Evolutionary conservation across 2,329 filamentous ascomycete species (phyloP), one percentile per base, ranked within the genome.

Genomic region (Claviceps fusiformis): DNA sequence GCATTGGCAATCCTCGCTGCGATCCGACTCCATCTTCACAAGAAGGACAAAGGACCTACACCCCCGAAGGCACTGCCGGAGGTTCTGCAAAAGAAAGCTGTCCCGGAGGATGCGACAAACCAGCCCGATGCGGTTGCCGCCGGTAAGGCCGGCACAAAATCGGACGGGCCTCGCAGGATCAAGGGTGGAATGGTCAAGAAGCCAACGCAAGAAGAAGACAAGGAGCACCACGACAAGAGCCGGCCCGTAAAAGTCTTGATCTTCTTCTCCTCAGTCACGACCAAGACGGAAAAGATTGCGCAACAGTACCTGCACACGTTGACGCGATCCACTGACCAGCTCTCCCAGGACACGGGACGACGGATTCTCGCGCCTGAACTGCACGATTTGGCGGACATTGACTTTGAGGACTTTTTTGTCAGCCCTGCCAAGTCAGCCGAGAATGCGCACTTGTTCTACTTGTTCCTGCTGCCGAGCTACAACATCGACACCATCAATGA

Each of bases 401-500:
- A 97, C 63, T 88, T 92, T 62, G 92, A 98, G 63, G 90, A 96
- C 65, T 95, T 86, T 70, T 97, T 97, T 65, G 82, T 95, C 56
- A 80, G 78, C 2, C 80, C 83, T 0, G 89, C 91, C 0, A 87
- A 87, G 65, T 65, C 73, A 5, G 67, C 72, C 31, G 67, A 73
- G 1, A 68, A 75, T n/a, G 70, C 78, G 3, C 81, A 84, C 58
- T 81, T 85, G 62, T 84, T 96, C 62, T 98, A 97, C 70, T 75
- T 95, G 44, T 77, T 97, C 54, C 72, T 97, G 43, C 70, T 96
- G 4, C 93, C 92, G 0, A 91, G 87, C 59, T 97, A 96, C 74
- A 95, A 97, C 65, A 95, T 96, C 64, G 92, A 96, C 64, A 92
- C 88, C 8, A 87, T 95, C 61, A 82, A 95, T 61, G 87, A 91